Base-by-base conservation (phyloP, 441 rosid species). In the Bocquillonia castaneifolia region DNA sequence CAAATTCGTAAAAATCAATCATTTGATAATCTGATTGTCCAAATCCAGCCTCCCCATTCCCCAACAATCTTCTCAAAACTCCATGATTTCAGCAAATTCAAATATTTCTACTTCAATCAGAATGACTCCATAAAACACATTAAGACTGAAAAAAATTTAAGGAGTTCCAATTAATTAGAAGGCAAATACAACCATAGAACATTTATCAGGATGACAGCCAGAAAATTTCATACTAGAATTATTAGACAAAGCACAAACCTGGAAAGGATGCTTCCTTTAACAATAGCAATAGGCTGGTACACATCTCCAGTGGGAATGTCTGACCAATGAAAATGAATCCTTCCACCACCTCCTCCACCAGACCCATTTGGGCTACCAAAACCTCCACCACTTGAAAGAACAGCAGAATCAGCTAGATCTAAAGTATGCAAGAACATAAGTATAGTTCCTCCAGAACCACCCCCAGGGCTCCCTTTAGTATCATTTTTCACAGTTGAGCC, bases 311-410 rank as follows among this genome's bases (percentile, higher is more conserved):
- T 91, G 66, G 97, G 94, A 81, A 96, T 89, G 77, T 96, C 88
- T 13, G 96, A 86, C 99, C 99, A 96, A 70, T 93, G 98, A 77
- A 96, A 89, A 79, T 91, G 98, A 88, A 96, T 85, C 83, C 99
- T 91, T 72, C 99, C 99, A 71, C 99, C 99, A 59, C 99, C 97
- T 3, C 98, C 99, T n/a, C 99, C 99, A 62, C 97, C 99, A 48
- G 89, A 80, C 67, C 98, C 96, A 32, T 75, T 61, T 34, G 82
- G 87, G 77, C 94, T 85, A 63, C 97, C 98, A 72, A 84, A 72
- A 39, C 99, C 99, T 72, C 99, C 99, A 67, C 71, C 85, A 82
- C 86, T 91, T 58, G 99, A 96, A 80, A 96, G 91, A 77, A 80
- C 20, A 72, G 97, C 96, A 79, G 83, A 72, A 69, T 83, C 84